Evolutionary conservation across 208 protist species (phyloP), one percentile per base, ranked within the genome.

Genomic region (Naegleria gruberi): DNA sequence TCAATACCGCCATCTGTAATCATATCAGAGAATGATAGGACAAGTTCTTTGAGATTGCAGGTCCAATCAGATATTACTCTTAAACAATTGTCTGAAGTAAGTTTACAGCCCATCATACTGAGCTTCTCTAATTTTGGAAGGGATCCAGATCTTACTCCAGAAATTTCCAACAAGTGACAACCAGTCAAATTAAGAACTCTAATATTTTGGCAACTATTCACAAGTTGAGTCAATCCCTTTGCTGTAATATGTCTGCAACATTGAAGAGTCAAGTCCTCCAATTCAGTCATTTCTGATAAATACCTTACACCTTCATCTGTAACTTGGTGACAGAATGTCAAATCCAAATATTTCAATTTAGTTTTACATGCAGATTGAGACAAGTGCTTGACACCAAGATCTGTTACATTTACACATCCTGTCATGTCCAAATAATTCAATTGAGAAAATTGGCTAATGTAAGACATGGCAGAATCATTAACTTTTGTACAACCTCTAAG

Each of bases 261-360:
- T 65, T 55, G 43, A 17, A 88, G n/a, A 30, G 41, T 65, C n/a
- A 88, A 65, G 23, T n/a, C 43, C 30, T 55, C 45, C 2, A 88
- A 23, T 2, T 12, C 6, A 2, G 6, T 65, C n/a, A 88, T 34
- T 30, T 55, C n/a, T 23, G 45, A 65, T 43, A 88, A 43, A 88
- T 65, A n/a, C 65, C 65, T 34, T 43, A 88, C 23, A 43, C 84
- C 84, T 43, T 65, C 84, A 88, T 88, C 84, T 42, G 84, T 88
- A 42, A 88, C 65, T 88, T 88, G 43, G 30, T 88, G 84, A 88
- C 84, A 88, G 42, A 88, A 88, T 23, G 84, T 88, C 30, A 88
- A 51, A 41, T 88, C 84, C 23, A 88, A 65, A 46, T n/a, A 85
- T 85, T 85, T 34, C 17, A 85, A 45, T 23, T 41, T 83, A n/a